Evolutionary conservation across 805 yeast species (phyloP).

Genomic region (Saturnispora kantuleensis): DNA sequence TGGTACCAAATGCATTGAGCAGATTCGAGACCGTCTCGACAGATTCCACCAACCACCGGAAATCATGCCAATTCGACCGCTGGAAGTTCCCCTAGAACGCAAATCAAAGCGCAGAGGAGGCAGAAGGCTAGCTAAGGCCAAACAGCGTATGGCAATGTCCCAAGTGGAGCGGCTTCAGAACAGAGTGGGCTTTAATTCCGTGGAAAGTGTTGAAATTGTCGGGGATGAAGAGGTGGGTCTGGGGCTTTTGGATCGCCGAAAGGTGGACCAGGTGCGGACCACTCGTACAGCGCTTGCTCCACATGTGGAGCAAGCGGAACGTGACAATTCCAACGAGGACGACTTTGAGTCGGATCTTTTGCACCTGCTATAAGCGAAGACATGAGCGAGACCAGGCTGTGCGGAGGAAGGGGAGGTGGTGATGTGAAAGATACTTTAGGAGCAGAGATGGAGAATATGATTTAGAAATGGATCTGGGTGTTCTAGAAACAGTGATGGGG

Average conservation of each 20-base stretch:
- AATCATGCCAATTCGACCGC: constrained; percentile 52
- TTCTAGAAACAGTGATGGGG: too few species aligned
- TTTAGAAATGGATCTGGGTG: too few species aligned
- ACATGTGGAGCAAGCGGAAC: too few species aligned
- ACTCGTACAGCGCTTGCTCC: background rate
- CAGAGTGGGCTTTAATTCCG: constrained; percentile 71
- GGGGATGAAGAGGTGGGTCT: constrained; percentile 76
- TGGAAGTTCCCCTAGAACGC: constrained; percentile 64
- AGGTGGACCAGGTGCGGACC: constrained; percentile 14
- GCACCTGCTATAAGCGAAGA: constrained; percentile 1
- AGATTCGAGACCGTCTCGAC: constrained; percentile 54
- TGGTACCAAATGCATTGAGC: constrained; percentile 52
- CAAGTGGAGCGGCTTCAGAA: constrained; percentile 79
- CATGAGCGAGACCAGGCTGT: too few species aligned
- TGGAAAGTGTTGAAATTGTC: constrained; percentile 53
- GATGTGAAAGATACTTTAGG: too few species aligned
- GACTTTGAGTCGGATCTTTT: background rate
- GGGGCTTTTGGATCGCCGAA: constrained; percentile 49
- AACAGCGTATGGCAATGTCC: constrained; percentile 71
- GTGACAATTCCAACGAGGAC: too few species aligned
- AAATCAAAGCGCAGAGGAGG: constrained; percentile 86
- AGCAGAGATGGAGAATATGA: too few species aligned
- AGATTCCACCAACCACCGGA: constrained; percentile 75
- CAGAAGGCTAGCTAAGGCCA: constrained; percentile 63
- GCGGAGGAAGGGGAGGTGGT: too few species aligned